phyloP scores from a whole-genome alignment of 148 eudicot species.

The Rhododendron ovatum region DNA sequence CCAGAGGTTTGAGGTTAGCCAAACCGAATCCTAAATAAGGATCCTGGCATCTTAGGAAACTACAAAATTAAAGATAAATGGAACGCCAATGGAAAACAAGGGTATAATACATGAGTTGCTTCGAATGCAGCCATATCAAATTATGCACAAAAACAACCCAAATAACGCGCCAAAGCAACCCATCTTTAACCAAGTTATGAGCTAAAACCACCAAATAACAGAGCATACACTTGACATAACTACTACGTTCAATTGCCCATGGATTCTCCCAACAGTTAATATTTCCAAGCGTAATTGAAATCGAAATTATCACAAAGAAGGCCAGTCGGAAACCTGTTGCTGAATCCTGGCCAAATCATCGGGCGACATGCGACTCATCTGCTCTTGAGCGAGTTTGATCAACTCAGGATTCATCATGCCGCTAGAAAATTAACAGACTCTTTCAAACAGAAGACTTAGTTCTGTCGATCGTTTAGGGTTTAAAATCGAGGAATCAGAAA shows the following conservation, averaged over 20 bases:
- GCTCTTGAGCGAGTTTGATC: constrained; percentile 81
- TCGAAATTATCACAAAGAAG: too few species aligned
- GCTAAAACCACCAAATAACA: neutral
- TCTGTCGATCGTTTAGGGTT: too few species aligned
- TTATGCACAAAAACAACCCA: neutral
- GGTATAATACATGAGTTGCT: neutral
- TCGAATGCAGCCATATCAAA: neutral
- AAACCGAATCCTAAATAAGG: neutral
- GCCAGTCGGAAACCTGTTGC: constrained; percentile 52
- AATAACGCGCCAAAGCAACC: neutral
- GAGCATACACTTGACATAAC: neutral
- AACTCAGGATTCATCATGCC: constrained; percentile 96
- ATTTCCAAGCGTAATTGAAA: neutral
- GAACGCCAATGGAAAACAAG: neutral
- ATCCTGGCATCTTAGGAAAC: neutral
- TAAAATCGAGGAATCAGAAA: too few species aligned
- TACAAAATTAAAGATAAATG: neutral
- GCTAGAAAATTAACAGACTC: constrained; percentile 1
- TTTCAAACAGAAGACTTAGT: too few species aligned
- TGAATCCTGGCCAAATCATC: constrained; percentile 73
- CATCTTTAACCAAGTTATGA: neutral
- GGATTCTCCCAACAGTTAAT: neutral
- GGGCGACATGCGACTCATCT: constrained; percentile 91
- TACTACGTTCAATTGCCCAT: neutral
- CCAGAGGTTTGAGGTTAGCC: too few species aligned